Evolutionary conservation across 1,139 yeast species (phyloP).

Genomic region (Geotrichum citri-aurantii): DNA sequence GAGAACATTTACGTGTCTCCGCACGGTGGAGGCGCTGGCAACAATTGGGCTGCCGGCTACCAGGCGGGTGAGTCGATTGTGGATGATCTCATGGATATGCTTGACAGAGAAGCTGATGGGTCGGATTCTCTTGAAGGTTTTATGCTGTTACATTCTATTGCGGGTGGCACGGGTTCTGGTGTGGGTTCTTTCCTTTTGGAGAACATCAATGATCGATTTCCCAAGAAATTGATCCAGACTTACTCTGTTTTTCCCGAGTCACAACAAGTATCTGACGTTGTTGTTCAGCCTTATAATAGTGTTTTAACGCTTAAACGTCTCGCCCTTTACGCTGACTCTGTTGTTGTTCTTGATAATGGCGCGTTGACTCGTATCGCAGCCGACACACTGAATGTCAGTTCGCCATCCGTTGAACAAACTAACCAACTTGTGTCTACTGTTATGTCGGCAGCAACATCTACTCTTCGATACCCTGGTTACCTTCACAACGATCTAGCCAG

Average conservation of each 20-base stretch:
- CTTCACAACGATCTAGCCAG: conserved; percentile 84
- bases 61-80: conserved; percentile 62
- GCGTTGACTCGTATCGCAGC: conserved; percentile 68
- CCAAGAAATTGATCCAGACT: conserved; percentile 77
- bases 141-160: conserved; percentile 90
- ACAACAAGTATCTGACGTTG: conserved; percentile 84
- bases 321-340: conserved; percentile 78
- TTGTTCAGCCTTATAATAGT: conserved; percentile 93
- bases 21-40: conserved; percentile 80
- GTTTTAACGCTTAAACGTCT: conserved; percentile 73
- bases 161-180: conserved; percentile 98
- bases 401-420: conserved; percentile 60
- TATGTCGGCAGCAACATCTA: conserved; percentile 78
- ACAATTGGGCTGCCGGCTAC: conserved; percentile 92
- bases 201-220: conserved; percentile 69
- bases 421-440: conserved; percentile 83
- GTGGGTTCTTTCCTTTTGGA: conserved; percentile 81
- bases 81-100: conserved; percentile 71
- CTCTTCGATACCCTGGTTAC: conserved; percentile 86
- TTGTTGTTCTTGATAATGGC: conserved; percentile 84
- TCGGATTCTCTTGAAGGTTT: conserved; percentile 89
- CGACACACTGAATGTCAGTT: conserved; percentile 41
- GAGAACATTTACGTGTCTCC: conserved; percentile 74
- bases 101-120: conserved; percentile 86
- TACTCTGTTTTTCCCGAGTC: conserved; percentile 76